Evolutionary conservation across 768 basidiomycete genomes (phyloP), one percentile per base, ranked within the genome.

Genomic region (Collybia sp.): DNA sequence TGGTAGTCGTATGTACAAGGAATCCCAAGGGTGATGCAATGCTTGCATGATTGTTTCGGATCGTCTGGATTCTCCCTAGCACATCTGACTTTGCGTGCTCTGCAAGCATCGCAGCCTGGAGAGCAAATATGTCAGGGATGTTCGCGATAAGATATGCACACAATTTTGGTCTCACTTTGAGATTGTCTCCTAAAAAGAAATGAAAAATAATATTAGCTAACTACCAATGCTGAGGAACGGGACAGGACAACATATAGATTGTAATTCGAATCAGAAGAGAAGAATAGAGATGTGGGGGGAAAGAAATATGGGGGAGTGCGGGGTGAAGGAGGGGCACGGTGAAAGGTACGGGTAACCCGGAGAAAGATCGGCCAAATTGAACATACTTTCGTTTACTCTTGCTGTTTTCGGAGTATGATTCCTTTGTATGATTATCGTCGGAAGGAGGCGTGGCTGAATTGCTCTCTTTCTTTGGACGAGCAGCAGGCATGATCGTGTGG

Each of bases 1-100:
- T 89, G 87, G 61, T 94, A 94, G 59, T 91, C 87, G 55, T 93
- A 95, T 1, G 88, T 92, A 63, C 93, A 93, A 5, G 82, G 77
- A 41, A 93, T 86, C 15, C 82, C 85, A 42, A 93, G 79, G 0
- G 85, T 76, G 54, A 85, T 72, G 61, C 90, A 93, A 59, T 93
- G 90, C 60, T 88, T 92, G 85, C 90, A 93, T 6, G 85, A 74
- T 52, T 81, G 81, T 63, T 83, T 85, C 9, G 78, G 70, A 58
- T 88, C 86, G 51, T 88, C 86, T 18, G 82, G 77, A 54, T 83
- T 83, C 58, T 92, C 90, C 51, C 85, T 73, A 5, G 85, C 83
- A 57, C 89, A 93, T 43, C 88, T 78, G 38, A 93, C 90, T 64
- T 93, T 92, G 61, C 89, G 83, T 9, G 88, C 85, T 54, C 88